Percentiles rank a stretch among this genome's conserved stretches.
These are phyloP conservation scores for Panaeolus papilionaceus DNA, from an alignment of 768 basidiomycete species.

Conservation along the genomic window DNA sequence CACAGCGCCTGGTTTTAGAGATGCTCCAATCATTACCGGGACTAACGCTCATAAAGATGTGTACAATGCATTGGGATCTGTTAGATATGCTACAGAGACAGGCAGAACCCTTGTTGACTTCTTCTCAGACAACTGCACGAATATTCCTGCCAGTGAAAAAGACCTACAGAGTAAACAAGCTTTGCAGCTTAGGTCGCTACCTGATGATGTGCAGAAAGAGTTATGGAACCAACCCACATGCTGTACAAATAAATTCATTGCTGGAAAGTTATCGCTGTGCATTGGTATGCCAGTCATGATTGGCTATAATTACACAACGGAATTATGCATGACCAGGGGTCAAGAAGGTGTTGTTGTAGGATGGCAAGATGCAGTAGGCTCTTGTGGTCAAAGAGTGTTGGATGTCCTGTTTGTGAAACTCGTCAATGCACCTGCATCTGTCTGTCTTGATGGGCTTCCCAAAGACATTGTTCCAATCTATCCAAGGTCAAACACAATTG, in stretches of 20 bases:
- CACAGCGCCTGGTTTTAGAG: slow-evolving; percentile 27
- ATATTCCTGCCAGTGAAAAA: neutral
- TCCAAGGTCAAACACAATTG: too few relatives aligned
- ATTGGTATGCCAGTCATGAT: slow-evolving; percentile 13
- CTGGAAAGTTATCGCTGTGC: slow-evolving; percentile 7
- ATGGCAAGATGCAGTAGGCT: slow-evolving; percentile 32
- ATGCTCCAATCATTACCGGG: slow-evolving; percentile 41
- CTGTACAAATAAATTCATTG: slow-evolving; percentile 24
- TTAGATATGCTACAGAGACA: slow-evolving; percentile 38
- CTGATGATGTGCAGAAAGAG: neutral
- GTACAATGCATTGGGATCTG: slow-evolving; percentile 34
- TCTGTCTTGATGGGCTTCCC: slow-evolving; percentile 35
- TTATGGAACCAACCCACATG: slow-evolving; percentile 18
- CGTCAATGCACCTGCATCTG: slow-evolving; percentile 26
- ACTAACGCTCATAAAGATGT: slow-evolving; percentile 37
- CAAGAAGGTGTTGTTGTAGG: slow-evolving; percentile 38
- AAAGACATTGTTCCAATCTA: slow-evolving; percentile 39
- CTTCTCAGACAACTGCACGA: slow-evolving; percentile 32
- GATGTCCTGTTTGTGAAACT: slow-evolving; percentile 39
- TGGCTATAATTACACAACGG: neutral
- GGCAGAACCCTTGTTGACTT: slow-evolving; percentile 32
- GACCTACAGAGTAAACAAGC: too few relatives aligned
- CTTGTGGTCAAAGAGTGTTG: slow-evolving; percentile 28
- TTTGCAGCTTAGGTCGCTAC: neutral
- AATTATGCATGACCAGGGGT: slow-evolving; percentile 26